Base-by-base conservation (phyloP, 768 basidiomycete genomes). In the Mycena crocata region DNA sequence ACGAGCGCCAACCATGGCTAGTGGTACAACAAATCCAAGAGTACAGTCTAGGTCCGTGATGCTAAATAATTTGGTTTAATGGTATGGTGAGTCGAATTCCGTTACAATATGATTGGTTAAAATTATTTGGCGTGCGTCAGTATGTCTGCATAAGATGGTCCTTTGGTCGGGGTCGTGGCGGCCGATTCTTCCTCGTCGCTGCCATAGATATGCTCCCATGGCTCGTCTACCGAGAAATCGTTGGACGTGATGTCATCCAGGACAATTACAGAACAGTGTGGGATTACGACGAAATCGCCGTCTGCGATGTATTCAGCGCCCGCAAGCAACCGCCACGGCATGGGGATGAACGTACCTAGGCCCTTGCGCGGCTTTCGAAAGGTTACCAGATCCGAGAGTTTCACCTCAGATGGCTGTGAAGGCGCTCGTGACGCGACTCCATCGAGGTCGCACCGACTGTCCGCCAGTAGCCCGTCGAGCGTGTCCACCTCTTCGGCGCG, bases 231-330 rank as follows among this genome's bases (percentile, higher is more conserved):
- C 23, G 78, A 75, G 59, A 83, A 74, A 63, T 86, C 85, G 32
- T 76, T 78, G 9, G 75, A 68, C 30, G 71, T 66, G 21, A 74
- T 65, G 66, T 90, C 89, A 69, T 89, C 88, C 42, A 90, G 78
- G 31, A 81, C 86, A 64, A 90, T 87, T 49, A 90, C 88, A 35
- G 85, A 81, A 32, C 82, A 86, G 35, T 78, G 80, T 5, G 87
- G 87, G 14, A 90, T 76, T 28, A 89, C 72, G 77, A 89, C 88
- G 68, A 88, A 90, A 59, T 88, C 88, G 39, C 81, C 81, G 30
- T 82, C 87, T 83, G 51, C 49, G 28, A 49, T n/a, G 57, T 42
- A 55, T 35, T 50, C 42, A 56, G 39, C 23, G 31, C 26, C 19
- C 23, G n/a, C n/a, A n/a, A 60, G 50, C 50, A 54, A n/a, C 32